Evolutionary conservation across 805 yeast genomes (phyloP).

Genomic region (Candida ponderosae): DNA sequence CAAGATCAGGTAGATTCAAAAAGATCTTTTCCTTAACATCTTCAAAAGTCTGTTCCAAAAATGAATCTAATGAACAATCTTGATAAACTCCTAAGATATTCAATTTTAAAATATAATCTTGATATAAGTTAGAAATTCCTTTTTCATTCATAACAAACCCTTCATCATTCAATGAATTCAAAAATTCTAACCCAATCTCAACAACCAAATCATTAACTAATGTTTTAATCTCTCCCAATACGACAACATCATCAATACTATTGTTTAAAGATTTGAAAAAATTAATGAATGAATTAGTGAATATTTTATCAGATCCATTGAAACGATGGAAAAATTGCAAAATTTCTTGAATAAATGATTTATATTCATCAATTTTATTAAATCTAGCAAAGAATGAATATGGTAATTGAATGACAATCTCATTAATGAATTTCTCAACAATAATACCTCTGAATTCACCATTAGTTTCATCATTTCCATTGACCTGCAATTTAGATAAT

Average conservation of each 20-base stretch:
- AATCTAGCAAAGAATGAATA: slow-evolving; percentile 14
- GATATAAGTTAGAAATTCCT: slow-evolving; percentile 7
- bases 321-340: slow-evolving; percentile 14
- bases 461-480: too few species aligned
- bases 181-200: slow-evolving; percentile 10
- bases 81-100: slow-evolving; percentile 9
- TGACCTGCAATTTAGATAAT: slow-evolving; percentile 5
- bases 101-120: slow-evolving; percentile 12
- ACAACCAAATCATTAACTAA: slow-evolving; percentile 6
- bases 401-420: slow-evolving; percentile 3
- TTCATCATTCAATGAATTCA: slow-evolving; percentile 5
- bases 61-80: slow-evolving; percentile 4
- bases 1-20: slow-evolving; percentile 1
- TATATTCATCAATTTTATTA: slow-evolving; percentile 9
- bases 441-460: too few species aligned
- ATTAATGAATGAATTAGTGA: background rate
- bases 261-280: background rate
- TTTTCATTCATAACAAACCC: slow-evolving; percentile 5
- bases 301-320: too few species aligned
- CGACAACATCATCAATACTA: too few species aligned
- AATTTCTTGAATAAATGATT: slow-evolving; percentile 4
- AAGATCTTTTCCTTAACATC: slow-evolving; percentile 7
- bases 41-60: slow-evolving; percentile 4
- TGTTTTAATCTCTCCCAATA: slow-evolving; percentile 7
- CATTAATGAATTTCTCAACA: too few species aligned